Conservation (phyloP, 2,329 filamentous ascomycete species). For the Alternaria gansuensis region DNA sequence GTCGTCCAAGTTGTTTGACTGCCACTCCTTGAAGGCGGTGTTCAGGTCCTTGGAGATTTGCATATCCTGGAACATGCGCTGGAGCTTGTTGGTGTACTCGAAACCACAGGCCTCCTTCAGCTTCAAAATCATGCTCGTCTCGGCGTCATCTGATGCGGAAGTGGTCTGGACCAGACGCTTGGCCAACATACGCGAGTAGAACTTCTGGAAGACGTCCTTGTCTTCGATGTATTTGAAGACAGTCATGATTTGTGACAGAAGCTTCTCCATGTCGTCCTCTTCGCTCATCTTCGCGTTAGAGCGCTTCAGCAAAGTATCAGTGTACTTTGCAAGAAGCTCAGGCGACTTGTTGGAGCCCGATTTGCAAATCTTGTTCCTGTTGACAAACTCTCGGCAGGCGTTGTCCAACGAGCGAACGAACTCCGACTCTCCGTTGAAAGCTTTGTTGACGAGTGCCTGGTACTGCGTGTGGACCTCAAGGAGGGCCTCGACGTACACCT, state of each 20-base stretch:
- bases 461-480: slow-evolving; percentile 96
- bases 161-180: slow-evolving; percentile 93
- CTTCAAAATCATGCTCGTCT: slow-evolving; percentile 99
- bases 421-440: slow-evolving; percentile 94
- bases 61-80: slow-evolving; percentile 99
- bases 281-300: slow-evolving; percentile 85
- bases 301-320: slow-evolving; percentile 91
- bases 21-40: slow-evolving; percentile 81
- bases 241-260: slow-evolving; percentile 93
- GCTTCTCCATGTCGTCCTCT: slow-evolving; percentile 90
- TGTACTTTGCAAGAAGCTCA: slow-evolving; percentile 93
- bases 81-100: slow-evolving; percentile 98
- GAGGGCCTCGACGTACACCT: slow-evolving; percentile 94
- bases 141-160: slow-evolving; percentile 94
- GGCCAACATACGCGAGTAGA: slow-evolving; percentile 96
- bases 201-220: slow-evolving; percentile 99
- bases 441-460: slow-evolving; percentile 86
- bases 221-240: slow-evolving; percentile 99
- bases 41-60: slow-evolving; percentile 99
- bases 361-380: slow-evolving; percentile 95
- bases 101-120: slow-evolving; percentile 98
- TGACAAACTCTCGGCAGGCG: slow-evolving; percentile 97
- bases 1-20: slow-evolving; percentile 71
- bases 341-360: slow-evolving; percentile 92
- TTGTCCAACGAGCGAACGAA: slow-evolving; percentile 97